Evolutionary conservation across 495 filamentous ascomycete genomes (phyloP).

Genomic region (Trichoderma gamsii): DNA sequence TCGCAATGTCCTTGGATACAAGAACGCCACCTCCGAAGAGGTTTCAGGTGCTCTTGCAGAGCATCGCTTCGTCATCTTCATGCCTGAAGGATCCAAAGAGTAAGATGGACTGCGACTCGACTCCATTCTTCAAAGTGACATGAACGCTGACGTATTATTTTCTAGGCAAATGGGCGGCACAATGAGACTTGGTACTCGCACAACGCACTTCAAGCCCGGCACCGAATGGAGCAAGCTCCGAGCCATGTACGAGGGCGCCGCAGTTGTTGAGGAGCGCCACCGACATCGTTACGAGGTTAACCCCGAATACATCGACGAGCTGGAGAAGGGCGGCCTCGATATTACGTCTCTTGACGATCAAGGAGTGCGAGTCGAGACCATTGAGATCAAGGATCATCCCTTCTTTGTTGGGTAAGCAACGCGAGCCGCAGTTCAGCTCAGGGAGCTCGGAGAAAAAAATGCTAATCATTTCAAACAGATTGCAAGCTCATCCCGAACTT

Average conservation of each 20-base stretch:
- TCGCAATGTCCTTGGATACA: slow-evolving; percentile 59
- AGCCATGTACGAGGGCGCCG: slow-evolving; percentile 58
- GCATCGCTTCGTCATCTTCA: slow-evolving; percentile 70
- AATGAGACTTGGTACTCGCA: slow-evolving; percentile 79
- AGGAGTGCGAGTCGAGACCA: slow-evolving; percentile 82
- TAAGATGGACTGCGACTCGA: neutral
- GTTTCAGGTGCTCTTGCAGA: slow-evolving; percentile 46
- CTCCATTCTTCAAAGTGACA: too few species aligned
- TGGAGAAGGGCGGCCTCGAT: slow-evolving; percentile 53
- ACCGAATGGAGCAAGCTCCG: slow-evolving; percentile 78
- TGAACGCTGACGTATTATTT: slow-evolving; percentile 27
- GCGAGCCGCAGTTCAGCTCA: too few species aligned
- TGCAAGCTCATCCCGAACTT: slow-evolving; percentile 8
- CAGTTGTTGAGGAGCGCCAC: slow-evolving; percentile 58
- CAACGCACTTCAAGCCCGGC: slow-evolving; percentile 67
- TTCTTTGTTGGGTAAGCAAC: slow-evolving; percentile 65
- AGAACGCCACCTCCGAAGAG: slow-evolving; percentile 60
- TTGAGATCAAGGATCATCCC: slow-evolving; percentile 84
- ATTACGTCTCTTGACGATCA: slow-evolving; percentile 77
- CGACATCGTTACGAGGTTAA: slow-evolving; percentile 75
- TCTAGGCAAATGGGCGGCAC: slow-evolving; percentile 73
- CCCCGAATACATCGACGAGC: slow-evolving; percentile 53
- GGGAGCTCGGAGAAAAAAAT: too few species aligned
- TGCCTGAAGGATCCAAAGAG: slow-evolving; percentile 66
- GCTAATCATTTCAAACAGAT: too few species aligned